Percentiles rank a stretch among this genome's conserved stretches.
Conservation (phyloP, 495 filamentous ascomycete genomes). For the Aspergillus saccharolyticus region DNA sequence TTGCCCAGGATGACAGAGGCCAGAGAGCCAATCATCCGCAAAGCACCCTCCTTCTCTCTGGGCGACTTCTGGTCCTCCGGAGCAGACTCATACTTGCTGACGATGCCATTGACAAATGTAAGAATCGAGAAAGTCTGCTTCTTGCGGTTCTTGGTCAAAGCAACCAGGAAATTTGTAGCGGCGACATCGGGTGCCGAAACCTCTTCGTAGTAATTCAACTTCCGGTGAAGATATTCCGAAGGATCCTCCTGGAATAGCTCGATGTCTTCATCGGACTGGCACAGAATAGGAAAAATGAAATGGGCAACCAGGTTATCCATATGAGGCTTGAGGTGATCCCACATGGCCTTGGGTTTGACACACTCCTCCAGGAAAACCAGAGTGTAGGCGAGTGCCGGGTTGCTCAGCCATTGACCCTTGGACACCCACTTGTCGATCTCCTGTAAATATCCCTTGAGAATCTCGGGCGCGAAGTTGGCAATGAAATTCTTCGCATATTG, state of each 20-base stretch:
- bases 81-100: slow-evolving; percentile 81
- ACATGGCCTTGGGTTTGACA: slow-evolving; percentile 95
- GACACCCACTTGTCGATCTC: slow-evolving; percentile 96
- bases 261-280: slow-evolving; percentile 86
- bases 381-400: slow-evolving; percentile 85
- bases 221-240: slow-evolving; percentile 92
- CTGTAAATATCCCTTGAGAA: slow-evolving; percentile 83
- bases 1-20: slow-evolving; percentile 92
- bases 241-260: slow-evolving; percentile 92
- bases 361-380: slow-evolving; percentile 94
- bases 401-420: slow-evolving; percentile 92
- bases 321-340: slow-evolving; percentile 88
- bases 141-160: slow-evolving; percentile 87
- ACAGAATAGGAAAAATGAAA: slow-evolving; percentile 90
- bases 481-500: slow-evolving; percentile 87
- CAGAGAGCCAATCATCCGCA: slow-evolving; percentile 95
- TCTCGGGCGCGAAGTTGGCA: slow-evolving; percentile 86
- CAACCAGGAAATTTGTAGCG: slow-evolving; percentile 92
- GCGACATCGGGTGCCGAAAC: slow-evolving; percentile 93
- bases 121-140: slow-evolving; percentile 94
- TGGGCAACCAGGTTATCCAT: slow-evolving; percentile 87
- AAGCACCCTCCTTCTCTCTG: slow-evolving; percentile 90
- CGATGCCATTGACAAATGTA: slow-evolving; percentile 86
- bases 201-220: slow-evolving; percentile 97
- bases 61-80: slow-evolving; percentile 84